Conservation (phyloP, 805 yeast genomes). For the Nakazawaea laoshanensis region DNA sequence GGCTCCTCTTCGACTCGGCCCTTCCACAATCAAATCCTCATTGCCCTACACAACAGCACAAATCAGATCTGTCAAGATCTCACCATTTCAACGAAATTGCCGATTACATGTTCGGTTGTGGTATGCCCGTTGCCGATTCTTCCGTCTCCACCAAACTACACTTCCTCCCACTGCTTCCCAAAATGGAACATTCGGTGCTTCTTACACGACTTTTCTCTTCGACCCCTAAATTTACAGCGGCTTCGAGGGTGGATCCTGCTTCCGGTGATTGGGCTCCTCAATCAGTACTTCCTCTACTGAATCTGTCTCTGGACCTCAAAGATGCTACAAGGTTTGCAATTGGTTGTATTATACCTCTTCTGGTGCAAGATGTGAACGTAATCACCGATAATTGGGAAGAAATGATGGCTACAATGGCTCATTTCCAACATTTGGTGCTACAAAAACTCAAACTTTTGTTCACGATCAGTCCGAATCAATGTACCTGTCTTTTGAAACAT, state of each 20-base stretch:
- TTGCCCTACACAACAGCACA: conserved; percentile 1
- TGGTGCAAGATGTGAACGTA: conserved; percentile 27
- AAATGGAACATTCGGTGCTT: conserved; percentile 30
- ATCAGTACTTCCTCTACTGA: conserved; percentile 28
- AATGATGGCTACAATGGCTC: conserved; percentile 28
- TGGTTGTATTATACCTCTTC: conserved; percentile 40
- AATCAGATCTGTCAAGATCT: conserved; percentile 21
- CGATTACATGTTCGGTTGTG: conserved; percentile 50
- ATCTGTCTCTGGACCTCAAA: conserved; percentile 13
- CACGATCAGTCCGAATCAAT: conserved; percentile 1
- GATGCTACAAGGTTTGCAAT: conserved; percentile 30
- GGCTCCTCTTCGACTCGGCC: conserved; percentile 40
- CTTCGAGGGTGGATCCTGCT: conserved; percentile 8
- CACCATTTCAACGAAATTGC: conserved; percentile 37
- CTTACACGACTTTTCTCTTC: conserved; percentile 35
- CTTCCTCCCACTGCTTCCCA: conserved; percentile 31
- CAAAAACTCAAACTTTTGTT: conserved; percentile 5
- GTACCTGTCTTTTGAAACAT: conserved; percentile 15
- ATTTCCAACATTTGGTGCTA: conserved; percentile 21
- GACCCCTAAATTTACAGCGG: conserved; percentile 19
- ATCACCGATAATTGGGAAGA: conserved; percentile 43
- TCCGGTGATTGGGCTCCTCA: conserved; percentile 31
- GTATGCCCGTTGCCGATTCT: conserved; percentile 39
- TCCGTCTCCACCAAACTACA: conserved; percentile 38
- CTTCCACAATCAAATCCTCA: conserved; percentile 1